Conservation (phyloP, 1,284 basidiomycete genomes). For the Sporisorium graminicola region DNA sequence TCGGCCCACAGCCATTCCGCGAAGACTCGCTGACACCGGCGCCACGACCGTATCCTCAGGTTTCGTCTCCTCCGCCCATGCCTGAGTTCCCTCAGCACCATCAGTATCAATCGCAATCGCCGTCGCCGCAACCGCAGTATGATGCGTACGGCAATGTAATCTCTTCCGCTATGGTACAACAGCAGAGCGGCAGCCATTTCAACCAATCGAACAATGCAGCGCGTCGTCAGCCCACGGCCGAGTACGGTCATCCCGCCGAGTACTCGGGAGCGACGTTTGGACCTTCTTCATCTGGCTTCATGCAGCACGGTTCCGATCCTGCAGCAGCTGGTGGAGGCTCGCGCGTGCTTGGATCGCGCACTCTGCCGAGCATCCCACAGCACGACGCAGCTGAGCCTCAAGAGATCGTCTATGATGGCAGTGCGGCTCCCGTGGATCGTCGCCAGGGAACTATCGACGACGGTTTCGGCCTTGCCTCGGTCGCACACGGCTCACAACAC, state of each 20-base stretch:
- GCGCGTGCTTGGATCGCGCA: slow-evolving; percentile 24
- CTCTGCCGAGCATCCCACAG: slow-evolving; percentile 36
- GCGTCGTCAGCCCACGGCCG: slow-evolving; percentile 42
- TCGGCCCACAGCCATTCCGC: slow-evolving; percentile 59
- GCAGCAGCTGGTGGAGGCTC: slow-evolving; percentile 8
- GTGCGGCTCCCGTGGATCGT: slow-evolving; percentile 12
- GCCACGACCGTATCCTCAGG: slow-evolving; percentile 37
- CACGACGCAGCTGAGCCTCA: slow-evolving; percentile 19
- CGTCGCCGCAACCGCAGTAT: slow-evolving; percentile 22
- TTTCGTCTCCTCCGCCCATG: slow-evolving; percentile 38
- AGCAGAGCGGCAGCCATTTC: slow-evolving; percentile 25
- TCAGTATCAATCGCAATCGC: slow-evolving; percentile 19
- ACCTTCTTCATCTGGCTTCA: slow-evolving; percentile 19
- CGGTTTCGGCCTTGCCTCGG: slow-evolving; percentile 52
- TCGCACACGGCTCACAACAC: slow-evolving; percentile 24
- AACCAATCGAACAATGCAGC: slow-evolving; percentile 14
- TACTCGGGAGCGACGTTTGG: slow-evolving; percentile 53
- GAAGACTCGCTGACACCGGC: slow-evolving; percentile 39
- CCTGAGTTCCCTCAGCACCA: slow-evolving; percentile 18
- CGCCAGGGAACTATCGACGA: slow-evolving; percentile 52
- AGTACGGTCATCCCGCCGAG: slow-evolving; percentile 51
- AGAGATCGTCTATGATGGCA: slow-evolving; percentile 30
- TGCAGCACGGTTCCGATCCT: slow-evolving; percentile 9
- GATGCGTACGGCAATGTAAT: slow-evolving; percentile 39
- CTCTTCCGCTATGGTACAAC: slow-evolving; percentile 8